phyloP scores from a whole-genome alignment of 345 rosid genomes.

The Ceriops decandra region DNA sequence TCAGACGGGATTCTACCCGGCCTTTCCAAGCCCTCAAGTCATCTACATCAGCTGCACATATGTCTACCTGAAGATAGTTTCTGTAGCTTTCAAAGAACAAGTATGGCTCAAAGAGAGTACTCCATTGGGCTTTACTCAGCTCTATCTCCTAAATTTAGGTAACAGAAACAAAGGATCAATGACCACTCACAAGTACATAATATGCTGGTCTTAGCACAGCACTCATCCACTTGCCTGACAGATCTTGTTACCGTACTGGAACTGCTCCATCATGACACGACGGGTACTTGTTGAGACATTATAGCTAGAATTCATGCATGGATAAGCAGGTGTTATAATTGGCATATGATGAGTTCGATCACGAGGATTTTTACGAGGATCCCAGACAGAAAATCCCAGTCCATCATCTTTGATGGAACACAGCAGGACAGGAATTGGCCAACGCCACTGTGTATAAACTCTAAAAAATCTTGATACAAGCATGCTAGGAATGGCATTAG shows the following conservation, averaged over 20 bases:
- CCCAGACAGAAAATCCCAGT: constrained; percentile 66
- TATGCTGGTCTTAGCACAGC: background rate
- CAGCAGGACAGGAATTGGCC: constrained; percentile 86
- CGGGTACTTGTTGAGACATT: constrained; percentile 72
- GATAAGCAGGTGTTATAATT: constrained; percentile 77
- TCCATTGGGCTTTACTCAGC: constrained; percentile 56
- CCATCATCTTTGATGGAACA: constrained; percentile 64
- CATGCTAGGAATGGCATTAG: constrained; percentile 71
- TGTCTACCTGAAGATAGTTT: constrained; percentile 67
- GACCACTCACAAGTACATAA: too few relatives aligned
- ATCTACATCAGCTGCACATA: constrained; percentile 52
- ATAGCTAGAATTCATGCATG: constrained; percentile 80
- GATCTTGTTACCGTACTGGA: constrained; percentile 51
- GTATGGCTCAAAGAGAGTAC: constrained; percentile 58
- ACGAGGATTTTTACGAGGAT: constrained; percentile 62
- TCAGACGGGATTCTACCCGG: constrained; percentile 72
- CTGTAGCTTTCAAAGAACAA: constrained; percentile 63
- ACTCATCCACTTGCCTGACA: constrained; percentile 42
- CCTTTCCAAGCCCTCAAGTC: constrained; percentile 73
- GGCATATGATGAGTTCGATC: constrained; percentile 71
- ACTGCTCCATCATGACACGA: constrained; percentile 70
- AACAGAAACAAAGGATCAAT: background rate
- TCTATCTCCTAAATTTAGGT: constrained; percentile 43
- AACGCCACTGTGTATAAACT: constrained; percentile 68
- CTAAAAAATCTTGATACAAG: constrained; percentile 64